A percentile compares a stretch with the other conserved stretches of the same genome.
phyloP scores from a whole-genome alignment of 352 stramenopile genomes.

The Globisporangium yorkense region DNA sequence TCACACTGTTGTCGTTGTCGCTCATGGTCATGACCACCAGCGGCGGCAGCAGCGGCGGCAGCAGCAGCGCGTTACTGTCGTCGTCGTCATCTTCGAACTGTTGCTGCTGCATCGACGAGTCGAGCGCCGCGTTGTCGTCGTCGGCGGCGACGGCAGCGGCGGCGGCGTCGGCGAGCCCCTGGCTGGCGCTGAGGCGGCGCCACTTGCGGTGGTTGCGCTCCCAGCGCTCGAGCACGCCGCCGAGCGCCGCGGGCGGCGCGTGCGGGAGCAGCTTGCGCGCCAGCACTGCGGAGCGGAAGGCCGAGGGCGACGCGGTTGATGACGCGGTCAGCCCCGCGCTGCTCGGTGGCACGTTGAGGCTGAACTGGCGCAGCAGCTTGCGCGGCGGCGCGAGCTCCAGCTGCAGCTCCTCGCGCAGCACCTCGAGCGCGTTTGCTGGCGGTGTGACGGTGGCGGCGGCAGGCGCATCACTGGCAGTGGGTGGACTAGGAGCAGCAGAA shows the following conservation, averaged over 20 bases:
- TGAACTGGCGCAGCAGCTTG: constrained; percentile 71
- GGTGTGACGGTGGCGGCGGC: no score
- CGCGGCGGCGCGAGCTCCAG: constrained; percentile 63
- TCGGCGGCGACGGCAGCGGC: background rate
- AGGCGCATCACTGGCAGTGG: background rate
- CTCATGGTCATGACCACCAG: constrained; percentile 6
- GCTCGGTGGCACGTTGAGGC: constrained; percentile 58
- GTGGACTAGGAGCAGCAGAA: background rate
- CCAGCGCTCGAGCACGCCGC: constrained; percentile 45
- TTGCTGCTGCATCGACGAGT: background rate
- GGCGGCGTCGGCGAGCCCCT: background rate
- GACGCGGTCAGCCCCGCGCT: constrained; percentile 6
- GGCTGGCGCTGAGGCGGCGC: constrained; percentile 19
- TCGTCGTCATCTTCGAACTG: background rate
- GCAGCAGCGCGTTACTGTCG: background rate
- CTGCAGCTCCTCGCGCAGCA: constrained; percentile 57
- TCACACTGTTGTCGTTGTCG: constrained; percentile 6
- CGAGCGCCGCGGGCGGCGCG: constrained; percentile 30
- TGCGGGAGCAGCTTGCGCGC: constrained; percentile 17
- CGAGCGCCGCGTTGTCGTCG: background rate
- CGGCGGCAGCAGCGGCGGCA: background rate
- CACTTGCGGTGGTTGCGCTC: constrained; percentile 59
- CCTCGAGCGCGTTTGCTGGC: constrained; percentile 20
- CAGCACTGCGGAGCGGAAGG: constrained; percentile 8
- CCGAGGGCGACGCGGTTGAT: background rate